Evolutionary conservation across 257 asterid genomes (phyloP).

Genomic region (Nyctanthes arbortristis): DNA sequence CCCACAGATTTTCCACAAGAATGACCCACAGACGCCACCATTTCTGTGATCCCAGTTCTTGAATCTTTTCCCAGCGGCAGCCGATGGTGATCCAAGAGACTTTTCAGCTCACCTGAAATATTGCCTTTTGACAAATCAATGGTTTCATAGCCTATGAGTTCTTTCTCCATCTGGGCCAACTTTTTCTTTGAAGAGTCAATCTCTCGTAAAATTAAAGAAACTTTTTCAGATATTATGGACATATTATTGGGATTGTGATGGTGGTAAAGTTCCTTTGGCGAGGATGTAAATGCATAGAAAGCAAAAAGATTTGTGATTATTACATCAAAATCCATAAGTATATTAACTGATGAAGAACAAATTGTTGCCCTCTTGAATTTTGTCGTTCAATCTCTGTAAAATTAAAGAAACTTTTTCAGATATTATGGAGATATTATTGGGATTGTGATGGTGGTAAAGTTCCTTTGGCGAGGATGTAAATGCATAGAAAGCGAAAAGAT

Average conservation of each 20-base stretch:
- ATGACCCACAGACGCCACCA: slow-evolving; percentile 69
- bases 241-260: slow-evolving; percentile 25
- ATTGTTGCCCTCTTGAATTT: slow-evolving; percentile 81
- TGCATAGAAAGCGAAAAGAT: too few relatives aligned
- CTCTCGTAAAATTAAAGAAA: slow-evolving; percentile 26
- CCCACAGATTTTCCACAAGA: slow-evolving; percentile 61
- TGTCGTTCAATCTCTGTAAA: slow-evolving; percentile 41
- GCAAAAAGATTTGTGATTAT: too few relatives aligned
- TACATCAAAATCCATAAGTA: slow-evolving; percentile 85
- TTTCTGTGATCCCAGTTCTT: too few relatives aligned
- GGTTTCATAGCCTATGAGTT: slow-evolving; percentile 28
- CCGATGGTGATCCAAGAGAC: slow-evolving; percentile 23
- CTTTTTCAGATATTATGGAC: slow-evolving; percentile 29
- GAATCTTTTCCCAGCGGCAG: slow-evolving; percentile 33
- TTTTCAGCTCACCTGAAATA: slow-evolving; percentile 20
- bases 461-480: too few relatives aligned
- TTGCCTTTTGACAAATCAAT: slow-evolving; percentile 31
- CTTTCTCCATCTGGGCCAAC: slow-evolving; percentile 31
- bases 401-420: slow-evolving; percentile 30
- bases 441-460: slow-evolving; percentile 20
- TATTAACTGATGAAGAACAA: slow-evolving; percentile 83
- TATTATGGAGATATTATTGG: slow-evolving; percentile 27
- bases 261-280: too few relatives aligned
- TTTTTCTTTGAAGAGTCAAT: slow-evolving; percentile 28
- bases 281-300: too few relatives aligned